Base-by-base conservation (phyloP, 768 basidiomycete species). In the Holtermannia corniformis region DNA sequence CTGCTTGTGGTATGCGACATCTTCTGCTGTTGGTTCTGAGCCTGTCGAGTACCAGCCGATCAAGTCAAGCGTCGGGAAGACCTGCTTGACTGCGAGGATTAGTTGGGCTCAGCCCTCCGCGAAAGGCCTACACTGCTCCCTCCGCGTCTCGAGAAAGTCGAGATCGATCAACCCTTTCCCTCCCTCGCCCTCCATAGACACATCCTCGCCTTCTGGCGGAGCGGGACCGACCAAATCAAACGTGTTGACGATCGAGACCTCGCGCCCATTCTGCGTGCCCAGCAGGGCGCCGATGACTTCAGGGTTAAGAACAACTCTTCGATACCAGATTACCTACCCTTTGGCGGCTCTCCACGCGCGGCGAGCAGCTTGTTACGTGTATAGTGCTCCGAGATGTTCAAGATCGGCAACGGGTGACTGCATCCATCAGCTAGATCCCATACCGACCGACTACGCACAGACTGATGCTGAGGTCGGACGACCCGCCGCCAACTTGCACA, bases 31-130 rank as follows among this genome's bases (percentile, higher is more conserved):
- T 0, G 89, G 89, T 11, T 76, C 75, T n/a, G 78, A 70, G 14
- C 88, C 84, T 42, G 92, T 83, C 0, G 86, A 87, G 73, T 99
- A 99, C 95, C 95, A 99, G 5, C 95, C 95, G 47, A 99, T 86
- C 66, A 99, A 84, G 67, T 97, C 95, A 27, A 97, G 78, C 0
- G 91, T 90, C 11, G 95, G 95, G 72, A 99, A 97, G 20, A 97
- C 93, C 74, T 95, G 91, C 72, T 93, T 93, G 78, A 91, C 93
- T 97, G 71, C 42, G 47, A 49, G 50, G 45, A 32, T 21, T 14
- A 40, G 40, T 22, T 28, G 27, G 41, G 23, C 25, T 41, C 42
- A 46, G 21, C 19, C 28, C 32, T 47, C 24, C 4, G 5, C 13
- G 2, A 7, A 49, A 19, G 16, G 49, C 78, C 74, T 54, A 83